Base-by-base conservation (phyloP, 2,329 filamentous ascomycete species). In the Calonectria fujianensis region DNA sequence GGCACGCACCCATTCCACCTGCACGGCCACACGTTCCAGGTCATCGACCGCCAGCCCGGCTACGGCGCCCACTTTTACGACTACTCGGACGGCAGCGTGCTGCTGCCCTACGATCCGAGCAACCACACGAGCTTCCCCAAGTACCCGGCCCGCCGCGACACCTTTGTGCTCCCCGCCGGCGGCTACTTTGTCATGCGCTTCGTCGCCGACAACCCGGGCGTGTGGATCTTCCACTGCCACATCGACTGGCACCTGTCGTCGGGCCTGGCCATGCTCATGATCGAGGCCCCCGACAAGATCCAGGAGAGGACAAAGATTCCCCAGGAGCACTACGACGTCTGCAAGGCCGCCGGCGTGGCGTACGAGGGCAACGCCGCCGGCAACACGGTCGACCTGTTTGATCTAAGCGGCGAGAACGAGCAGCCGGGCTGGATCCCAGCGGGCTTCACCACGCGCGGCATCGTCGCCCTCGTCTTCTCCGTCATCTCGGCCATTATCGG, bases 181-280 rank as follows among this genome's bases (percentile, higher is more conserved):
- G 93, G 94, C 0, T 92, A 94, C 84, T 89, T 94, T 37, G 91
- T 95, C 27, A 82, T 96, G 50, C 88, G 92, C 45, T 93, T 93
- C 85, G 86, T 86, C 70, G 91, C 93, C 2, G 89, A 94, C 81
- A 94, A 94, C 78, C 91, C 93, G 8, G 93, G 91, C 24, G 86
- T 94, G 52, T 94, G 92, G 92, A 84, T 94, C 3, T 94, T 96
- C 86, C 94, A 96, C 84, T 96, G 94, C 84, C 94, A 96, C 82
- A 93, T 96, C 71, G 93, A 95, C 81, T 96, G 93, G 93, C 94
- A 95, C 82, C 87, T 94, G 72, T 85, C 89, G 5, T 91, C 91
- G 2, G 94, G 94, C 24, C 88, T 95, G 3, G 87, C 91, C 7
- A 90, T 92, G 48, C 92, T 91, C 2, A 89, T 95, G 76, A 84